phyloP scores from a whole-genome alignment of 345 rosid species.

The Ceriops decandra region DNA sequence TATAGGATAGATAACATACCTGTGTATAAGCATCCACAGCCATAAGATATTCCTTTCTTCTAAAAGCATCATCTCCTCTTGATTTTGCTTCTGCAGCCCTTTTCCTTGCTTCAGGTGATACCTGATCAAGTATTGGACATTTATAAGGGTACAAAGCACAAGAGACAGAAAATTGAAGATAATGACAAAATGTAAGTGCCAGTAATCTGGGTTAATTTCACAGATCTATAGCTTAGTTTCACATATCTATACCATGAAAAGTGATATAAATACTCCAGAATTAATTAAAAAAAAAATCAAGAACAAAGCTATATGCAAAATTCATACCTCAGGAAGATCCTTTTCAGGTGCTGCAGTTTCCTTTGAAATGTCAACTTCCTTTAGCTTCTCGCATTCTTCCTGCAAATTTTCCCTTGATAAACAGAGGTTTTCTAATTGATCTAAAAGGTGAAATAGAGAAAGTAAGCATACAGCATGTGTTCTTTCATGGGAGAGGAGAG shows the following conservation, averaged over 20 bases:
- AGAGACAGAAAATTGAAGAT: not conserved
- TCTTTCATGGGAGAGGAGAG: too few species aligned
- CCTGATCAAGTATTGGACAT: conserved; percentile 36
- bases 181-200: too few species aligned
- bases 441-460: too few species aligned
- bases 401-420: conserved; percentile 25
- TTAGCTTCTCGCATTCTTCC: conserved; percentile 40
- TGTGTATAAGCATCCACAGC: conserved; percentile 83
- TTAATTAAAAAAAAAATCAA: not conserved
- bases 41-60: conserved; percentile 49
- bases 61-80: conserved; percentile 82
- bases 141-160: not conserved
- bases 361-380: conserved; percentile 24
- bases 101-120: conserved; percentile 65
- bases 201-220: too few species aligned
- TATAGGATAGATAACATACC: conserved; percentile 33
- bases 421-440: not conserved
- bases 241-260: too few species aligned
- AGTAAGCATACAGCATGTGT: too few species aligned
- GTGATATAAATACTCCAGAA: too few species aligned
- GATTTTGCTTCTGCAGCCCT: conserved; percentile 89
- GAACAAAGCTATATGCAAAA: conserved; percentile 8
- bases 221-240: too few species aligned
- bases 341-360: conserved; percentile 24
- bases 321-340: conserved; percentile 57